Base-by-base conservation (phyloP, 169 alveolate genomes). In the Cystoisospora suis region DNA sequence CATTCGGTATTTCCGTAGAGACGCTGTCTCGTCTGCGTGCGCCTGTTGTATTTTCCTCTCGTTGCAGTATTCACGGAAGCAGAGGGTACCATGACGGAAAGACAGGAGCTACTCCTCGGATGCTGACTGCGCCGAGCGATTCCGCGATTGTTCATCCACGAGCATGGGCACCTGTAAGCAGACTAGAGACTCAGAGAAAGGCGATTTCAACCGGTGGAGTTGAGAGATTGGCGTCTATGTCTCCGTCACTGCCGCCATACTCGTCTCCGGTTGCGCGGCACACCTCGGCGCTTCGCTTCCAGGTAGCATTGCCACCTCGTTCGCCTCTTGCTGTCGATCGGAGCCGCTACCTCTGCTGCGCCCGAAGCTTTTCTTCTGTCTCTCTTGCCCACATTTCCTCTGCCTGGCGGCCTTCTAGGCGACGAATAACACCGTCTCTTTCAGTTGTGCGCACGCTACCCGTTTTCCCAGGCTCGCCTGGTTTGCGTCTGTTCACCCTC, bases 381-480 rank as follows among this genome's bases (percentile, higher is more conserved):
- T 44, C 77, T 7, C 40, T 23, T 65, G 77, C 77, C 6, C 77
- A 65, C 40, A 6, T 59, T 6, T 27, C 77, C 23, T 17, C 53
- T 6, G 58, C 20, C 56, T 72, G n/a, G 83, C 83, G 36, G 27
- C 2, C 32, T 15, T 2, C 83, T n/a, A 6, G 56, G 46, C n/a
- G n/a, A n/a, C n/a, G n/a, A n/a, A n/a, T n/a, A n/a, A 27, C 83
- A 15, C 20, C 83, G 5, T 53, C 83, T 2, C 83, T 72, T 3
- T 27, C 83, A 38, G 83, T 53, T 72, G 83, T 72, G 56, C 83
- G 53, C 34, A 72, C 83, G 20, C 83, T 72, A 27, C 47, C 42
- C 4, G 53, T 40, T 0, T 46, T 53, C 34, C 83, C 83, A 9
- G n/a, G 53, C n/a, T 23, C 42, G 3, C 36, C 23, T 2, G n/a